These are phyloP conservation scores for Sordariomycetes sp. DNA, from an alignment of 2,329 filamentous ascomycete species.

Conservation along the genomic window DNA sequence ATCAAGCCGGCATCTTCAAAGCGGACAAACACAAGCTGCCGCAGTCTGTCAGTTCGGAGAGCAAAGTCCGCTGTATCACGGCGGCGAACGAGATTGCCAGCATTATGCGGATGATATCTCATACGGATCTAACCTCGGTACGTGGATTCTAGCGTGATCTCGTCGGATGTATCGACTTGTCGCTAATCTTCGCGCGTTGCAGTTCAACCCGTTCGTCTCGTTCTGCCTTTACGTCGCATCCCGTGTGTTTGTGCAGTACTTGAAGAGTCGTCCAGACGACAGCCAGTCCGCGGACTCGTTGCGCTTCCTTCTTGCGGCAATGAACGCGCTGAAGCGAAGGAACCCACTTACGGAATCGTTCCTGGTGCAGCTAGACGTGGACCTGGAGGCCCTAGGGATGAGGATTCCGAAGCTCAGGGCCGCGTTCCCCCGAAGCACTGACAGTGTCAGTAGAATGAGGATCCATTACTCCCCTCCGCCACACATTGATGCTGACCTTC, in stretches of 20 bases:
- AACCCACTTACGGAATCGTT: constrained; percentile 94
- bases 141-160: constrained; percentile 20
- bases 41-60: constrained; percentile 69
- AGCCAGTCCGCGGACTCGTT: constrained; percentile 67
- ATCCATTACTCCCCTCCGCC: neutral
- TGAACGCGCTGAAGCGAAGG: constrained; percentile 77
- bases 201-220: constrained; percentile 94
- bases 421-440: constrained; percentile 40
- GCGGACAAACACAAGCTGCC: constrained; percentile 81
- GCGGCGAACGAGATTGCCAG: constrained; percentile 88
- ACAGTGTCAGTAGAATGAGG: constrained; percentile 33
- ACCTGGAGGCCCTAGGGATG: constrained; percentile 64
- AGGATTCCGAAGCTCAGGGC: constrained; percentile 46
- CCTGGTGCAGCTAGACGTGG: constrained; percentile 83
- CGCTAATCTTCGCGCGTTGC: neutral
- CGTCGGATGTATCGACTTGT: neutral
- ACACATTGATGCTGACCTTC: neutral
- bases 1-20: constrained; percentile 96
- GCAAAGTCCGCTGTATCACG: constrained; percentile 85
- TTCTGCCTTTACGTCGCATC: constrained; percentile 96
- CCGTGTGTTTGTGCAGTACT: constrained; percentile 87
- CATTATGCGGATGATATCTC: constrained; percentile 91
- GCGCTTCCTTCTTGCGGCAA: constrained; percentile 82
- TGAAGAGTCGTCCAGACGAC: constrained; percentile 89
- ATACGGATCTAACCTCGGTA: constrained; percentile 75